Evolutionary conservation across 2,329 filamentous ascomycete species (phyloP).

Genomic region (Epicoccum sorghinum): DNA sequence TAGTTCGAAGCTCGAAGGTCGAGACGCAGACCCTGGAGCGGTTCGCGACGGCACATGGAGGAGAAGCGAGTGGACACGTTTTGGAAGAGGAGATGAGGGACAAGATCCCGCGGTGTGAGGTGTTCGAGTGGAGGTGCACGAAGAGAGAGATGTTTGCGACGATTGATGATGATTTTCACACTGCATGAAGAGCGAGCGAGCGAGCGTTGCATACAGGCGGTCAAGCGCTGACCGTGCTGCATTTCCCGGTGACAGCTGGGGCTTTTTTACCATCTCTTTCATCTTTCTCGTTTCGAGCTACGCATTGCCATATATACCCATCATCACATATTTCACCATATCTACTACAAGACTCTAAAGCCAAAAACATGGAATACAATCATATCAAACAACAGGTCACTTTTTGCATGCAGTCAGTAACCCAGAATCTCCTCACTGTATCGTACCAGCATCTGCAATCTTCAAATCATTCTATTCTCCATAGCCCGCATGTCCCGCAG

Average conservation of each 20-base stretch:
- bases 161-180: neutral
- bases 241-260: neutral
- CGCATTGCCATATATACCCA: slow-evolving; percentile 44
- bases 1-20: neutral
- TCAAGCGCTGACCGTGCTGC: slow-evolving; percentile 15
- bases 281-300: neutral
- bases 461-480: no score
- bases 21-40: neutral
- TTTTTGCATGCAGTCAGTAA: no score
- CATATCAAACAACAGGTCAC: no score
- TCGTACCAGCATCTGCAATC: no score
- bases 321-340: no score
- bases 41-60: neutral
- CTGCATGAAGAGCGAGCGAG: neutral
- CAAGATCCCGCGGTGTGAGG: no score
- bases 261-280: neutral
- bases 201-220: neutral
- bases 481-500: no score
- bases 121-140: neutral
- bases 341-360: no score
- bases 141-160: neutral
- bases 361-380: no score
- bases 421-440: no score
- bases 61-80: neutral
- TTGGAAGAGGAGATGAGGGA: neutral